A percentile compares a stretch with the other conserved stretches of the same genome.
Evolutionary conservation across 345 rosid species (phyloP).

Genomic region (Euphorbia lathyris): DNA sequence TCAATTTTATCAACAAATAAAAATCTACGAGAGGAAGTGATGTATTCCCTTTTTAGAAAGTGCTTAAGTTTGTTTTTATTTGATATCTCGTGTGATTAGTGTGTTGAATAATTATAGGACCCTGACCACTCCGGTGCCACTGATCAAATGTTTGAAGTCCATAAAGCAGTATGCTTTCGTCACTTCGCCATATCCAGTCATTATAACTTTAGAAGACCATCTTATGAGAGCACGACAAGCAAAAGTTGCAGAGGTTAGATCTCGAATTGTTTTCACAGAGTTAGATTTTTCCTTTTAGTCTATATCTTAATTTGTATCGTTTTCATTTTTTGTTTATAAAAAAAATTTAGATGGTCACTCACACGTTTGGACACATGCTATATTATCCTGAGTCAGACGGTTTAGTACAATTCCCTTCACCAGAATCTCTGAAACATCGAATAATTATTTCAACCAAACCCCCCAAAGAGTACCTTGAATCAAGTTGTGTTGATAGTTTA

Average conservation of each 20-base stretch:
- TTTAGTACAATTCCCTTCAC: slow-evolving; percentile 78
- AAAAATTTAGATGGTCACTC: slow-evolving; percentile 69
- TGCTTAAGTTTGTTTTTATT: too few relatives aligned
- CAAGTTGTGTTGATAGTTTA: slow-evolving; percentile 27
- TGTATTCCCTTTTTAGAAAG: too few relatives aligned
- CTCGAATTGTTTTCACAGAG: not conserved
- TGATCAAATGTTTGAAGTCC: slow-evolving; percentile 59
- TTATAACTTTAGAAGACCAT: slow-evolving; percentile 96
- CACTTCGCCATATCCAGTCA: slow-evolving; percentile 78
- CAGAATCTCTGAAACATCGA: slow-evolving; percentile 56
- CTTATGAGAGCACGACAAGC: slow-evolving; percentile 76
- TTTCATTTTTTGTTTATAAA: not conserved
- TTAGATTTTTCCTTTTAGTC: slow-evolving; percentile 10
- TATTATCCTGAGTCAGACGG: slow-evolving; percentile 65
- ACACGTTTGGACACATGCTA: slow-evolving; percentile 69
- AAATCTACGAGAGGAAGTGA: too few relatives aligned
- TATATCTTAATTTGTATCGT: slow-evolving; percentile 5
- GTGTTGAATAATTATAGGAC: slow-evolving; percentile 46
- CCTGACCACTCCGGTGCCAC: slow-evolving; percentile 76
- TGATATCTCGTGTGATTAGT: not conserved
- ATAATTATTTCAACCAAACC: slow-evolving; percentile 91
- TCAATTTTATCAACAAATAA: too few relatives aligned
- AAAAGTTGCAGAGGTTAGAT: slow-evolving; percentile 75
- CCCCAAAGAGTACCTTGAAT: slow-evolving; percentile 78
- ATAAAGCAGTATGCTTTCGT: slow-evolving; percentile 71